Conservation (phyloP, 306 rosid species). For the Acacia confusa region DNA sequence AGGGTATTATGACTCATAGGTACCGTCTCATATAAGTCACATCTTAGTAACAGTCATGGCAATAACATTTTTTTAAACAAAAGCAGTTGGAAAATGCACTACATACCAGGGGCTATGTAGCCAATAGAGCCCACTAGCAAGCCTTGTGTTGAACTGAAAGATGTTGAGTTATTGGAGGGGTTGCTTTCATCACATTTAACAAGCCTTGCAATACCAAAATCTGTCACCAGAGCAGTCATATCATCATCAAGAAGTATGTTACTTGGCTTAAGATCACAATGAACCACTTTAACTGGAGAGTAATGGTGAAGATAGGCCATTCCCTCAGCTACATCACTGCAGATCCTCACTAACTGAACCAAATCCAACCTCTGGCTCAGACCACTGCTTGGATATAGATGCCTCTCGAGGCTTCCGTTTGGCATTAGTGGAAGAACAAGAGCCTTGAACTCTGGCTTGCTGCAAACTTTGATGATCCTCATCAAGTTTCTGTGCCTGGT, state of each 20-base stretch:
- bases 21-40: no score
- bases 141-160: conserved; percentile 70
- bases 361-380: conserved; percentile 48
- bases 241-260: conserved; percentile 84
- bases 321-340: conserved; percentile 89
- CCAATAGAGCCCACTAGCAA: conserved; percentile 85
- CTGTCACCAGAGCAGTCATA: conserved; percentile 85
- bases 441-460: conserved; percentile 77
- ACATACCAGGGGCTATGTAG: conserved; percentile 92
- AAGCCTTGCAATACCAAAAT: conserved; percentile 87
- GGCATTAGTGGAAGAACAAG: conserved; percentile 86
- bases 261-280: conserved; percentile 93
- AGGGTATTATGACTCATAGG: no score
- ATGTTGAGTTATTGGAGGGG: conserved; percentile 36
- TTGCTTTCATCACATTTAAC: conserved; percentile 43
- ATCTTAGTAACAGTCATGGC: not conserved
- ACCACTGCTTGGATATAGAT: conserved; percentile 60
- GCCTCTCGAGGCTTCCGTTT: conserved; percentile 85
- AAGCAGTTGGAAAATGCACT: conserved; percentile 12
- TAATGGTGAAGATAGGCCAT: conserved; percentile 83
- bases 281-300: conserved; percentile 78
- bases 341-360: conserved; percentile 71
- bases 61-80: not conserved
- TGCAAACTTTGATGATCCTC: conserved; percentile 76
- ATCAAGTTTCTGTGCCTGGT: conserved; percentile 82